Percentiles rank a stretch among this genome's conserved stretches.
Evolutionary conservation across 129 eudicot species (phyloP).

Genomic region (Arctium minus): DNA sequence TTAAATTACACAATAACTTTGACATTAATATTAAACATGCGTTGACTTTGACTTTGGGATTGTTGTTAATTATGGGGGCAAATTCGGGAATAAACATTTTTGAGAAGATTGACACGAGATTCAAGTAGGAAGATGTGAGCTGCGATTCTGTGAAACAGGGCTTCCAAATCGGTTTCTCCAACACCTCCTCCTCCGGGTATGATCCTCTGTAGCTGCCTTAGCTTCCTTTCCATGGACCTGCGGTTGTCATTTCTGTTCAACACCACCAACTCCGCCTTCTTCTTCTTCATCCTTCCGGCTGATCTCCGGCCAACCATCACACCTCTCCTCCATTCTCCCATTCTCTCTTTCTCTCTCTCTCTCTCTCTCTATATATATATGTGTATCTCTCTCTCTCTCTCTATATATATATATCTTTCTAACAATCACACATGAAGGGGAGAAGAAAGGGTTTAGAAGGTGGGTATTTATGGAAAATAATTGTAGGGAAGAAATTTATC

Average conservation of each 20-base stretch:
- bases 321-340: slow-evolving; percentile 31
- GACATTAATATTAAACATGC: not conserved
- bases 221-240: slow-evolving; percentile 21
- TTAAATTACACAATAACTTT: not conserved
- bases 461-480: slow-evolving; percentile 25
- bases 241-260: slow-evolving; percentile 17
- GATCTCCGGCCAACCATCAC: slow-evolving; percentile 35
- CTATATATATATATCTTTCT: not conserved
- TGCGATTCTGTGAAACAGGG: slow-evolving; percentile 33
- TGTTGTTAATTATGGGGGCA: not conserved
- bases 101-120: slow-evolving; percentile 28
- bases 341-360: slow-evolving; percentile 4
- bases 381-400: not conserved
- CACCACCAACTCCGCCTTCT: slow-evolving; percentile 6
- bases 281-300: slow-evolving; percentile 4
- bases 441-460: slow-evolving; percentile 5
- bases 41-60: slow-evolving; percentile 9
- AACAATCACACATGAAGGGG: not conserved
- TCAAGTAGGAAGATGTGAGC: slow-evolving; percentile 31
- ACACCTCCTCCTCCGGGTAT: slow-evolving; percentile 29
- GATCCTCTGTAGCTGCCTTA: slow-evolving; percentile 27
- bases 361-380: not conserved
- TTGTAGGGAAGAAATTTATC: not conserved
- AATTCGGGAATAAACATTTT: slow-evolving; percentile 14
- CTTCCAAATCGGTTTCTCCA: slow-evolving; percentile 1